A percentile compares a stretch with the other conserved stretches of the same genome.
phyloP scores from a whole-genome alignment of 2,329 filamentous ascomycete species.

The Aspergillus spinulosporus region DNA sequence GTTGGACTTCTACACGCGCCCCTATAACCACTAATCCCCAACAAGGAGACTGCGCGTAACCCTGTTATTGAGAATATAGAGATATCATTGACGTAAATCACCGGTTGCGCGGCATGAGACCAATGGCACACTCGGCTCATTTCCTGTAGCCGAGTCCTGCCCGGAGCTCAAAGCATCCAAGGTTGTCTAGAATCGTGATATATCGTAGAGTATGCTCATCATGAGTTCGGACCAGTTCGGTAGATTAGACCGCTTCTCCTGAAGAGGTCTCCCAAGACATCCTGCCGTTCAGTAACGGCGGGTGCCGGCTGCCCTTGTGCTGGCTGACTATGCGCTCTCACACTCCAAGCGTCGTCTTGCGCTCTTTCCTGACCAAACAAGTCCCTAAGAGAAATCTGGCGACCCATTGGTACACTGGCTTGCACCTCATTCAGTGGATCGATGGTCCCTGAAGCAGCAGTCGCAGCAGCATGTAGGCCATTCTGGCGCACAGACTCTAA shows the following conservation, averaged over 20 bases:
- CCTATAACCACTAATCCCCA: not conserved
- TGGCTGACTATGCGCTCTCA: slow-evolving; percentile 46
- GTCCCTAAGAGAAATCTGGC: slow-evolving; percentile 54
- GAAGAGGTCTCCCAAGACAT: slow-evolving; percentile 47
- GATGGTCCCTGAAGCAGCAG: slow-evolving; percentile 29
- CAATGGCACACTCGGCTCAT: not conserved
- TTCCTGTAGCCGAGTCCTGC: not conserved
- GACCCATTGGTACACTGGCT: slow-evolving; percentile 52
- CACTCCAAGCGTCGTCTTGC: slow-evolving; percentile 53
- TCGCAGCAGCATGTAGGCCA: slow-evolving; percentile 34
- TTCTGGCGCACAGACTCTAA: slow-evolving; percentile 37
- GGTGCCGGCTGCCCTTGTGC: slow-evolving; percentile 23
- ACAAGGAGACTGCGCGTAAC: not conserved
- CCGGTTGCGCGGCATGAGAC: not conserved
- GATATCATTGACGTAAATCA: not conserved
- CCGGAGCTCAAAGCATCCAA: not conserved
- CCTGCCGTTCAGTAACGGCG: slow-evolving; percentile 24
- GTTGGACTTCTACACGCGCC: not conserved
- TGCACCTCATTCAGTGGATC: slow-evolving; percentile 40
- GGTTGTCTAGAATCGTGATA: not conserved
- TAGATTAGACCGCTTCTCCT: slow-evolving; percentile 43
- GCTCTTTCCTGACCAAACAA: slow-evolving; percentile 57
- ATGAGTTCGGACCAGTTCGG: slow-evolving; percentile 22
- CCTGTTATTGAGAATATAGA: not conserved
- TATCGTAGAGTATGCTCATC: not conserved